phyloP scores from a whole-genome alignment of 306 rosid genomes.

The Quercus agrifolia region DNA sequence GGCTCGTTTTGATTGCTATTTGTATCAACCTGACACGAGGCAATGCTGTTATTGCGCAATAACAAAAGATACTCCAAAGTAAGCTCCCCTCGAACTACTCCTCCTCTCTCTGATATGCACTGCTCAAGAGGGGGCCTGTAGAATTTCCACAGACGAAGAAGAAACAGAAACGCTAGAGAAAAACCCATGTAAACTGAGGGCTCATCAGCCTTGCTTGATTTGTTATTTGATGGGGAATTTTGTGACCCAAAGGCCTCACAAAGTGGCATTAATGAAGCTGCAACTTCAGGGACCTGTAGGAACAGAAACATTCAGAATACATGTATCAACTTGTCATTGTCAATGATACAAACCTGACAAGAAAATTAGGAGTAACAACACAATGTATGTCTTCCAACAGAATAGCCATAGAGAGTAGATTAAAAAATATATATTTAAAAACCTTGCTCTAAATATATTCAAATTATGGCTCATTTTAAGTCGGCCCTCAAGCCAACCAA shows the following conservation, averaged over 20 bases:
- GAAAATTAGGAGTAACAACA: slow-evolving; percentile 6
- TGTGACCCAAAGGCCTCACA: slow-evolving; percentile 80
- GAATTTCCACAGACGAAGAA: slow-evolving; percentile 75
- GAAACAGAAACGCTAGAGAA: slow-evolving; percentile 73
- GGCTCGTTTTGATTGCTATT: slow-evolving; percentile 27
- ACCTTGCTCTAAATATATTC: not conserved
- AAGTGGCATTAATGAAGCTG: slow-evolving; percentile 63
- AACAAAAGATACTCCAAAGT: slow-evolving; percentile 70
- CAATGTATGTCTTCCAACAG: slow-evolving; percentile 2
- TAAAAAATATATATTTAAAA: slow-evolving; percentile 1
- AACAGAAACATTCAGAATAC: slow-evolving; percentile 20
- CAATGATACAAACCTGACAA: not conserved
- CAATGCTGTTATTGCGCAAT: slow-evolving; percentile 43
- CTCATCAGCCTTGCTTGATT: slow-evolving; percentile 39
- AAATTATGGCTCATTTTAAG: slow-evolving; percentile 11
- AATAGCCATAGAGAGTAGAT: slow-evolving; percentile 4
- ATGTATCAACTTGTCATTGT: not conserved
- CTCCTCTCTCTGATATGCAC: slow-evolving; percentile 52
- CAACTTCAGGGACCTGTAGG: slow-evolving; percentile 65
- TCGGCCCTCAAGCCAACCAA: slow-evolving; percentile 2
- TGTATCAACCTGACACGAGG: slow-evolving; percentile 37
- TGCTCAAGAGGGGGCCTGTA: slow-evolving; percentile 68
- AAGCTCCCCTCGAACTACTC: slow-evolving; percentile 49
- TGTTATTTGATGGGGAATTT: slow-evolving; percentile 41
- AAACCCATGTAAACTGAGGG: slow-evolving; percentile 59